Percentiles rank a stretch among this genome's conserved stretches.
Conservation (phyloP, 257 asterid species). For the Agastache rugosa region DNA sequence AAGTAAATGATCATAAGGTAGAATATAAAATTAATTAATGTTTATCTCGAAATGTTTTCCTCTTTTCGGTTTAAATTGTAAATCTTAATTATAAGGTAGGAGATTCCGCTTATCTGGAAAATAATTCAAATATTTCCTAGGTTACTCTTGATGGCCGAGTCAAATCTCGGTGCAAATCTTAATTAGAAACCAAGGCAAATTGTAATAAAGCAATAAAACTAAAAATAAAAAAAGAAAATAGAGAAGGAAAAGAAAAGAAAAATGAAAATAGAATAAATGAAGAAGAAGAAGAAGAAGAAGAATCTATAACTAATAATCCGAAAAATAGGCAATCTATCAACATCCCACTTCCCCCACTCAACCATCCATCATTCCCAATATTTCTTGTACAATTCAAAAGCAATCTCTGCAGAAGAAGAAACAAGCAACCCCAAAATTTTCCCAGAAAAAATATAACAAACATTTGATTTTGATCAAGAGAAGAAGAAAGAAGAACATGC, state of each 20-base stretch:
- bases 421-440: neutral
- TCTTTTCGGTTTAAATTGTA: neutral
- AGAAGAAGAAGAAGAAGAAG: neutral
- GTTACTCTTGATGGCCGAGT: neutral
- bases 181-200: conserved; percentile 17
- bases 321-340: conserved; percentile 42
- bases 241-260: neutral
- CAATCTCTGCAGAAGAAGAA: neutral
- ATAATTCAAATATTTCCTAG: neutral
- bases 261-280: neutral
- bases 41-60: neutral
- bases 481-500: neutral
- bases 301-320: conserved; percentile 32
- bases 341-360: conserved; percentile 39
- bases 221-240: neutral
- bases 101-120: neutral
- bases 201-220: neutral
- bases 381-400: neutral
- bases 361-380: conserved; percentile 9
- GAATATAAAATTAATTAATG: conserved; percentile 1
- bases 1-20: neutral
- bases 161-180: conserved; percentile 13
- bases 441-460: no score
- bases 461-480: no score
- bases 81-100: neutral